A percentile compares a stretch with the other conserved stretches of the same genome.
These are phyloP conservation scores for Neobulgaria alba DNA, from an alignment of 2,329 filamentous ascomycete species.

Conservation along the genomic window DNA sequence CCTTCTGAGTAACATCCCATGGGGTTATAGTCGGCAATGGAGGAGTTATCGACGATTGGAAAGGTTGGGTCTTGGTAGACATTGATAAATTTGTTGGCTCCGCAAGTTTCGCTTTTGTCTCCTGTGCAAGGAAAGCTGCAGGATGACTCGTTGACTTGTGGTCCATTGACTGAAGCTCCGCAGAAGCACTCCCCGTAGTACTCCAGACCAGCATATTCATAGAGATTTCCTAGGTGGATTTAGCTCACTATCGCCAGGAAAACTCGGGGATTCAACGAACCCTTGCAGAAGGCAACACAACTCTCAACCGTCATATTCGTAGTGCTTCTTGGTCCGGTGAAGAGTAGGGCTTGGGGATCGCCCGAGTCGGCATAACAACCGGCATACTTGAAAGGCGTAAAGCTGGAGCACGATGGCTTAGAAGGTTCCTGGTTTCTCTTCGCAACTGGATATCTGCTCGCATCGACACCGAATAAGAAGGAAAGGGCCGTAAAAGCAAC, in stretches of 20 bases:
- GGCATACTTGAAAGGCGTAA: slow-evolving; percentile 29
- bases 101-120: slow-evolving; percentile 20
- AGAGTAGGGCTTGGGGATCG: slow-evolving; percentile 24
- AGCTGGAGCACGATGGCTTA: slow-evolving; percentile 23
- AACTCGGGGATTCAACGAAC: slow-evolving; percentile 5
- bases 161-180: slow-evolving; percentile 29
- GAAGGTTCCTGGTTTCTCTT: slow-evolving; percentile 18
- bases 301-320: slow-evolving; percentile 30
- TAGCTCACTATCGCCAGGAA: too few species aligned
- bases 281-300: slow-evolving; percentile 32
- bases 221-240: slow-evolving; percentile 24
- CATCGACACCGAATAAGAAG: slow-evolving; percentile 17
- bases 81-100: slow-evolving; percentile 21
- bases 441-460: slow-evolving; percentile 6
- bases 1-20: slow-evolving; percentile 36
- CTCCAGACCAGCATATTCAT: slow-evolving; percentile 29
- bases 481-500: slow-evolving; percentile 18
- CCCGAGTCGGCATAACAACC: slow-evolving; percentile 29
- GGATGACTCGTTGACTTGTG: slow-evolving; percentile 16
- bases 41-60: slow-evolving; percentile 19
- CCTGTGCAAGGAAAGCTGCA: slow-evolving; percentile 24
- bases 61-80: slow-evolving; percentile 31
- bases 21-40: slow-evolving; percentile 25
- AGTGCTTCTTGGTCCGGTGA: slow-evolving; percentile 22
- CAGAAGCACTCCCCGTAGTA: slow-evolving; percentile 25